Percentiles rank a stretch among this genome's conserved stretches.
These are phyloP conservation scores for Triangularia setosa DNA, from an alignment of 2,329 filamentous ascomycete genomes.

Conservation along the genomic window DNA sequence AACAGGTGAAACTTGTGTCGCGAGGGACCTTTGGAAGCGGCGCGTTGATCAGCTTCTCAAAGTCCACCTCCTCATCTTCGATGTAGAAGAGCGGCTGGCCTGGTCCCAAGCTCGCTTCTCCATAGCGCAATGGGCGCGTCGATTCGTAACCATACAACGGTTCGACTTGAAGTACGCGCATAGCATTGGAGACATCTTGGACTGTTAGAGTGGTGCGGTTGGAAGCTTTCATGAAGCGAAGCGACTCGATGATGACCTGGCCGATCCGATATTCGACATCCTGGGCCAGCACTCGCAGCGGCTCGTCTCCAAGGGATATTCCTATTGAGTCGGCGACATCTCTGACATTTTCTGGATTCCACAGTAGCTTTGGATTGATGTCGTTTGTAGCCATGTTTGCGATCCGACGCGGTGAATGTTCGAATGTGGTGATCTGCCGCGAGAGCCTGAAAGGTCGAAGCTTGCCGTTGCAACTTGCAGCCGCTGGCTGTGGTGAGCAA, in stretches of 20 bases:
- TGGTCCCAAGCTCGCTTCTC: conserved; percentile 88
- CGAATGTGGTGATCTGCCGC: background rate
- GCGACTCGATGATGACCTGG: conserved; percentile 87
- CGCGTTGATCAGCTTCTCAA: conserved; percentile 97
- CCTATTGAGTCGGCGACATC: conserved; percentile 97
- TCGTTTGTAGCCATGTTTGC: conserved; percentile 26
- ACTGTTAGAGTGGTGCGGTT: conserved; percentile 84
- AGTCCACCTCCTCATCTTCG: conserved; percentile 97
- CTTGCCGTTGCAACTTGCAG: background rate
- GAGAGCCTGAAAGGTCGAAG: background rate
- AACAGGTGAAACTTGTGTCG: conserved; percentile 88
- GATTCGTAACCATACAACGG: conserved; percentile 96
- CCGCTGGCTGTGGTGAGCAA: background rate
- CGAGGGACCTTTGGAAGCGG: conserved; percentile 90
- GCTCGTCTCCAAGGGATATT: conserved; percentile 78
- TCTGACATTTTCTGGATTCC: conserved; percentile 93
- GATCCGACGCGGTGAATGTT: background rate
- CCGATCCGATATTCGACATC: conserved; percentile 95
- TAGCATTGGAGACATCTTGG: conserved; percentile 81
- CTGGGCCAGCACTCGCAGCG: conserved; percentile 80
- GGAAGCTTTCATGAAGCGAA: conserved; percentile 93
- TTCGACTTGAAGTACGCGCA: conserved; percentile 85
- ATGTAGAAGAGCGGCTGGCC: conserved; percentile 96
- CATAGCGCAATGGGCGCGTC: conserved; percentile 81
- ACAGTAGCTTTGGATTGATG: conserved; percentile 59